A percentile compares a stretch with the other conserved stretches of the same genome.
Evolutionary conservation across 2,329 filamentous ascomycete genomes (phyloP).

Genomic region (Hirsutella thompsonii): DNA sequence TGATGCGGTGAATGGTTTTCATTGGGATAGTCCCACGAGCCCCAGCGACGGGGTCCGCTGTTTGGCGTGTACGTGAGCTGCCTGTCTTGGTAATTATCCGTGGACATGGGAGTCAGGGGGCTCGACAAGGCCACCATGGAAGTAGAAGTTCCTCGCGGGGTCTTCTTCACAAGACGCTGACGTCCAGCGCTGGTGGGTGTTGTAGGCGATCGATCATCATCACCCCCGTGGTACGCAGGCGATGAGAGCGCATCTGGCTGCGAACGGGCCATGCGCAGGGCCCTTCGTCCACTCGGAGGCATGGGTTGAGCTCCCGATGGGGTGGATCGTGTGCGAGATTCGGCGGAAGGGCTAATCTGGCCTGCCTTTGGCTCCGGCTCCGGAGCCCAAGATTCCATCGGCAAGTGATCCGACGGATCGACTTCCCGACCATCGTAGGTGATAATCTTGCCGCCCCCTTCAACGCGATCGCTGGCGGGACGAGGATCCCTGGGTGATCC

Average conservation of each 20-base stretch:
- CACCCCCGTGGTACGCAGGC: slow-evolving; percentile 15
- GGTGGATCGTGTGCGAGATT: slow-evolving; percentile 28
- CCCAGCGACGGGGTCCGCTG: slow-evolving; percentile 27
- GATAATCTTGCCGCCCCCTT: slow-evolving; percentile 56
- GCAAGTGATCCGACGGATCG: slow-evolving; percentile 70
- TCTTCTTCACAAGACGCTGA: slow-evolving; percentile 54
- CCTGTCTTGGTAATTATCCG: slow-evolving; percentile 36
- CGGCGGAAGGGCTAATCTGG: slow-evolving; percentile 13
- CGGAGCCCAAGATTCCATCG: slow-evolving; percentile 64
- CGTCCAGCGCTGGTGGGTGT: slow-evolving; percentile 27
- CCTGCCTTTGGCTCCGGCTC: slow-evolving; percentile 47
- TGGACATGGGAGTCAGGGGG: slow-evolving; percentile 39
- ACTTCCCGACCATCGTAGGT: slow-evolving; percentile 64
- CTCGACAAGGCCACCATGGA: slow-evolving; percentile 25
- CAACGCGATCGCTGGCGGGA: slow-evolving; percentile 25
- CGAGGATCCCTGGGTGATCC: slow-evolving; percentile 20
- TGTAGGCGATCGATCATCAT: slow-evolving; percentile 19
- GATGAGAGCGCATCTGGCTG: slow-evolving; percentile 29
- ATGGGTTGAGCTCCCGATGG: slow-evolving; percentile 40
- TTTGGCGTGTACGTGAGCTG: slow-evolving; percentile 19
- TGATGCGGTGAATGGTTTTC: slow-evolving; percentile 37
- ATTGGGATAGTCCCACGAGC: slow-evolving; percentile 38
- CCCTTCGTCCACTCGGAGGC: slow-evolving; percentile 35
- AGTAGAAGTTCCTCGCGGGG: slow-evolving; percentile 25
- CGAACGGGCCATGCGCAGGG: slow-evolving; percentile 36